phyloP scores from a whole-genome alignment of 1,284 basidiomycete genomes.

The Trichosporon sp. region DNA sequence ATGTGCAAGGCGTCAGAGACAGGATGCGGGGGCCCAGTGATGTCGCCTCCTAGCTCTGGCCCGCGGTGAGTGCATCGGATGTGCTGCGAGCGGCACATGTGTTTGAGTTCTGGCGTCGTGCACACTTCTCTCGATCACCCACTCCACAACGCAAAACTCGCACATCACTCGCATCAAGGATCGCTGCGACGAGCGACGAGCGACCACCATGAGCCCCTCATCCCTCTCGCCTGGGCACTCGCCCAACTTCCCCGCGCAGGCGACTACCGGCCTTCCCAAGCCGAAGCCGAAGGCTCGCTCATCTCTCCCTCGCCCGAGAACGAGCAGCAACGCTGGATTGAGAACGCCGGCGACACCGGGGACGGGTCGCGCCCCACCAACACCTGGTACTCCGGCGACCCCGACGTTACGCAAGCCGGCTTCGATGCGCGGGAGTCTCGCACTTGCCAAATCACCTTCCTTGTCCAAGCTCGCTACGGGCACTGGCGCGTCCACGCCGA shows the following conservation, averaged over 20 bases:
- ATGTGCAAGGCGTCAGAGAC: background rate
- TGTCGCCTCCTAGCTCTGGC: background rate
- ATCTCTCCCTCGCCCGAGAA: background rate
- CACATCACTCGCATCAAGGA: conserved; percentile 1
- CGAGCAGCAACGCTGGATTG: background rate
- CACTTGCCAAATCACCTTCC: background rate
- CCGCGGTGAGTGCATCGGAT: background rate
- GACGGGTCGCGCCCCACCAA: background rate
- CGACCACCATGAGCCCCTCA: conserved; percentile 7
- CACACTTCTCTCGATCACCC: background rate
- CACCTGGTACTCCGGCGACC: background rate
- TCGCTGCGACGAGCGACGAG: conserved; percentile 11
- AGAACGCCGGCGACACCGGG: background rate
- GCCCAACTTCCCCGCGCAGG: background rate
- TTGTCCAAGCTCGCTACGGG: background rate
- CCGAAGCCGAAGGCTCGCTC: conserved; percentile 4
- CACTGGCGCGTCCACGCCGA: background rate
- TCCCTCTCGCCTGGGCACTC: background rate
- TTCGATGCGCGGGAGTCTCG: background rate
- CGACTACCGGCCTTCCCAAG: background rate
- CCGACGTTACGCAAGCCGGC: background rate
- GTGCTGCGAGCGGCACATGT: conserved; percentile 3
- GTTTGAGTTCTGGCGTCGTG: conserved; percentile 13
- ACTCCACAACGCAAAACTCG: background rate
- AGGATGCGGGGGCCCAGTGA: conserved; percentile 5